Percentiles rank a stretch among this genome's conserved stretches.
Conservation (phyloP, 768 basidiomycete species). For the Trametes sanguinea region DNA sequence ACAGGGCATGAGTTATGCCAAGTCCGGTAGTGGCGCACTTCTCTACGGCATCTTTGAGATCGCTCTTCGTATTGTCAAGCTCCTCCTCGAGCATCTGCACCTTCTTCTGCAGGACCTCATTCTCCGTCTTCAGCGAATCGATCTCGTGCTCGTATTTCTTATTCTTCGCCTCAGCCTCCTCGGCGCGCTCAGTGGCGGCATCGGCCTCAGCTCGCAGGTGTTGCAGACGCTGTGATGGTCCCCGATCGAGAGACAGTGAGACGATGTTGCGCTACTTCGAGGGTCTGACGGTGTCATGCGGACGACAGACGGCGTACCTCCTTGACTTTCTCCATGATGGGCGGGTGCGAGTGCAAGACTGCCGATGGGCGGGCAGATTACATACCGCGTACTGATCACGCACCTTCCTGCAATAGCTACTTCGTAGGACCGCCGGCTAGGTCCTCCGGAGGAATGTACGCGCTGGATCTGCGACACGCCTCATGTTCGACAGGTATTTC, state of each 20-base stretch:
- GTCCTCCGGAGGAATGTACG: too few relatives aligned
- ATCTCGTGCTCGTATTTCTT: slow-evolving; percentile 82
- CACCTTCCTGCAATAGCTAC: too few relatives aligned
- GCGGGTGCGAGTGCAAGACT: too few relatives aligned
- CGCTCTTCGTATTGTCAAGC: slow-evolving; percentile 93
- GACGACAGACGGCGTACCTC: slow-evolving; percentile 34
- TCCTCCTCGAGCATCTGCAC: slow-evolving; percentile 93
- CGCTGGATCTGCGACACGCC: too few relatives aligned
- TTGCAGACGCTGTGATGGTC: slow-evolving; percentile 62
- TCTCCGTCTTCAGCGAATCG: slow-evolving; percentile 73
- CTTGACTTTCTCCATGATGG: slow-evolving; percentile 49
- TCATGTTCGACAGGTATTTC: too few relatives aligned
- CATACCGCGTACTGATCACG: too few relatives aligned
- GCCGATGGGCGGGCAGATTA: too few relatives aligned
- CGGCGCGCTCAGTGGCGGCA: slow-evolving; percentile 75
- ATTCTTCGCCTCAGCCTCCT: slow-evolving; percentile 80
- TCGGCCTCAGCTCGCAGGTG: slow-evolving; percentile 85
- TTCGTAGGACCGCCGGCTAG: too few relatives aligned
- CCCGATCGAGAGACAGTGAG: too few relatives aligned
- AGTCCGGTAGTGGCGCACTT: slow-evolving; percentile 76
- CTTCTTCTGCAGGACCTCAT: slow-evolving; percentile 78
- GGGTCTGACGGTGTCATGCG: not conserved
- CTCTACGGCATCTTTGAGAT: slow-evolving; percentile 93
- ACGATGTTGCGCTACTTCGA: too few relatives aligned
- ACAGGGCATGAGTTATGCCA: too few relatives aligned